Conservation (phyloP, 176 grass and related monocot genomes). For the Rhynchospora tenuis region DNA sequence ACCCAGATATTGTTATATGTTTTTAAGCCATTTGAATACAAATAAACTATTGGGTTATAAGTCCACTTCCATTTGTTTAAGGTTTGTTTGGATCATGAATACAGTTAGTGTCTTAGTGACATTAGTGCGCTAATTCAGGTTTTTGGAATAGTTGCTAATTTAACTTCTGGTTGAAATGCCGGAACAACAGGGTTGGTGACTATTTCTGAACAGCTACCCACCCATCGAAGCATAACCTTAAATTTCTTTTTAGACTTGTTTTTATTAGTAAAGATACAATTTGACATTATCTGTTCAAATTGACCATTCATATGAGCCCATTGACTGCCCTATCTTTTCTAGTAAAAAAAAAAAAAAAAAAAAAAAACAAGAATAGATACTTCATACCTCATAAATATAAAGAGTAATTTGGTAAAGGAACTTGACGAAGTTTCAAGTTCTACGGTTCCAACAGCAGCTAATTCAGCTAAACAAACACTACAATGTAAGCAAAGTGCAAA, state of each 20-base stretch:
- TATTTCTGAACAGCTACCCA: too few species aligned
- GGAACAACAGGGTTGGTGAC: too few species aligned
- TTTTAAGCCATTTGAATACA: not conserved
- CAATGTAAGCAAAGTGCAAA: not conserved
- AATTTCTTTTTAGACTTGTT: not conserved
- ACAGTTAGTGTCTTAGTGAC: too few species aligned
- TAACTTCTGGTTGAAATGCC: too few species aligned
- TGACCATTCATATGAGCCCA: not conserved
- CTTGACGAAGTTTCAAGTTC: not conserved
- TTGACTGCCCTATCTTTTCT: not conserved
- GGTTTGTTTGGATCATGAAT: too few species aligned
- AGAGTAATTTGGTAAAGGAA: not conserved
- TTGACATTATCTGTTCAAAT: not conserved
- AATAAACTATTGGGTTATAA: not conserved
- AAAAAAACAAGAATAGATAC: not conserved
- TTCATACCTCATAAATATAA: not conserved
- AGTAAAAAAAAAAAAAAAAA: not conserved
- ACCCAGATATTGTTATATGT: not conserved
- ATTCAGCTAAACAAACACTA: not conserved
- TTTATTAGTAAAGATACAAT: not conserved
- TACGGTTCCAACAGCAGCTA: not conserved
- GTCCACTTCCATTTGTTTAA: not conserved
- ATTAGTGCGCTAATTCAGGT: too few species aligned
- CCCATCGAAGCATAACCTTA: too few species aligned
- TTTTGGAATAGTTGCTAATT: too few species aligned